Conservation (phyloP, 2,329 filamentous ascomycete genomes). For the Juglanconis juglandina region DNA sequence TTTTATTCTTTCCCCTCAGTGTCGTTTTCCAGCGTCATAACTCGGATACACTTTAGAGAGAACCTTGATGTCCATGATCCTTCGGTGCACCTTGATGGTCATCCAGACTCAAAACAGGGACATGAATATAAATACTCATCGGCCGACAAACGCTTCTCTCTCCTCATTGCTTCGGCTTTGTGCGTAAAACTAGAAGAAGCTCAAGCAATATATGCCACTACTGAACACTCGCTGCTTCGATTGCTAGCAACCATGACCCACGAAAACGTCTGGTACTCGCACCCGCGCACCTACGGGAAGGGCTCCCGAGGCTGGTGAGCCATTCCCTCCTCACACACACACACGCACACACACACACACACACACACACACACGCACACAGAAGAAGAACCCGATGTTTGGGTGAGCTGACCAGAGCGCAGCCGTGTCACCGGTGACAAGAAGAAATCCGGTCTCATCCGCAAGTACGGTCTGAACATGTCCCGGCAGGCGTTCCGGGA, state of each 20-base stretch:
- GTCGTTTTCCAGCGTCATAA: too few species aligned
- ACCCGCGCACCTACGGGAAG: constrained; percentile 78
- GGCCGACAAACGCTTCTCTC: background rate
- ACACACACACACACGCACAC: background rate
- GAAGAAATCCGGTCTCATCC: constrained; percentile 80
- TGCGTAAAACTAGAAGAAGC: too few species aligned
- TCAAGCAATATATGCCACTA: too few species aligned
- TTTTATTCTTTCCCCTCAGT: too few species aligned
- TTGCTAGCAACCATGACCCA: constrained; percentile 26
- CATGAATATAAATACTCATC: background rate
- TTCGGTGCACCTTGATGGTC: background rate
- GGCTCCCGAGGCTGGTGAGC: constrained; percentile 71
- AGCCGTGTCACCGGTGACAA: constrained; percentile 44
- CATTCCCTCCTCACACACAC: constrained; percentile 11
- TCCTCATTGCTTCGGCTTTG: background rate
- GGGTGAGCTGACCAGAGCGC: constrained; percentile 13
- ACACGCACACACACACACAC: background rate
- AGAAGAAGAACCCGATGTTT: constrained; percentile 14
- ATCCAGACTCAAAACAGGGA: background rate
- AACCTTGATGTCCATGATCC: background rate
- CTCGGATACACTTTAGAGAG: background rate
- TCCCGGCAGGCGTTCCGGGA: constrained; percentile 53
- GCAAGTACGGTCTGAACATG: constrained; percentile 76
- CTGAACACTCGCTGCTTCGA: too few species aligned
- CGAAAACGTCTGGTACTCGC: constrained; percentile 83